Evolutionary conservation across 2,329 filamentous ascomycete species (phyloP), one percentile per base, ranked within the genome.

Genomic region (Cladophialophora chaetospira): DNA sequence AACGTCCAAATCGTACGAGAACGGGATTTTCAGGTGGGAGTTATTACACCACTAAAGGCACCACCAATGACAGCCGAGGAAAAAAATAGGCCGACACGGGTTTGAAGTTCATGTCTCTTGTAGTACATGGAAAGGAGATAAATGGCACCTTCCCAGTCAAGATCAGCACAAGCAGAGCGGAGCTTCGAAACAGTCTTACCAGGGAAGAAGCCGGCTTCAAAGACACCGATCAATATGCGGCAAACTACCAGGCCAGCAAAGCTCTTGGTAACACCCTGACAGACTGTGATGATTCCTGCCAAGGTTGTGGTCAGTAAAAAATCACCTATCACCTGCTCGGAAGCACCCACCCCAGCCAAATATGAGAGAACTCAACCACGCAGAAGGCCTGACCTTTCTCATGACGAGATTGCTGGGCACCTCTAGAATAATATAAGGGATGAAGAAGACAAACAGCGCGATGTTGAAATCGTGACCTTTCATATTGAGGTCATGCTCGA

Each of bases 391-490:
- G 15, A 58, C 9, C 13, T 55, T 58, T 51, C 72, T 75, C 55
- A 80, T 65, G 5, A 80, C 56, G 11, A 79, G 59, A 61, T 80
- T 79, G 60, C 73, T 73, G 4, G 77, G 77, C 3, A 79, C 68
- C 60, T 79, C 61, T 31, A 60, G 47, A 10, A 60, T 49, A 21
- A 64, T 58, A 40, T 63, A 63, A 6, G 60, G 58, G 19, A 63
- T 58, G 57, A 67, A 67, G 52, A 65, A 66, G 5, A 63, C 50
- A 21, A 61, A 61, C 9, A 65, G 42, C 11, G 62, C 64, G 58
- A 69, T 66, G 36, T 65, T 64, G 55, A 56, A 66, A 73, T 79
- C 43, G 75, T 69, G 45, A 72, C 70, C 9, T 68, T 69, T 69
- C 75, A 79, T 75, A 36, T 70, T 56, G 38, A 79, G 66, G 46